Conservation (phyloP, 148 eudicot genomes). For the Nyssa sinensis region DNA sequence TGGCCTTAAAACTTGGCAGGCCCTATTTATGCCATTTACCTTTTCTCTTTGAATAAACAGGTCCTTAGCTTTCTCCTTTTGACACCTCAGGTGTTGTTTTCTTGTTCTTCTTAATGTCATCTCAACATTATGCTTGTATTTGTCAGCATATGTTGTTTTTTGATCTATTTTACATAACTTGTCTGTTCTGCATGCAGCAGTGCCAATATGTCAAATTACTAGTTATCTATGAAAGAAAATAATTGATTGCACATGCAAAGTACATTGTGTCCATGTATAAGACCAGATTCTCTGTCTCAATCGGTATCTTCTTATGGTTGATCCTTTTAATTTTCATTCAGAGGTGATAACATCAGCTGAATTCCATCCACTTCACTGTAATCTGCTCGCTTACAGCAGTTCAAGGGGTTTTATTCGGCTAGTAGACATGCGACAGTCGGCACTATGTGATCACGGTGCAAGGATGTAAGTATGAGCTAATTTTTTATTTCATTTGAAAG, state of each 20-base stretch:
- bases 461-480: slow-evolving; percentile 35
- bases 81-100: background rate
- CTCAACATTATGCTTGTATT: background rate
- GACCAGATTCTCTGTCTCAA: background rate
- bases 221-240: background rate
- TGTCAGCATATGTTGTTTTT: background rate
- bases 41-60: background rate
- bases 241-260: slow-evolving; percentile 11
- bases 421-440: slow-evolving; percentile 58
- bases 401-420: slow-evolving; percentile 58
- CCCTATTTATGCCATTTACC: background rate
- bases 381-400: slow-evolving; percentile 57
- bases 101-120: too few relatives aligned
- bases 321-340: slow-evolving; percentile 18
- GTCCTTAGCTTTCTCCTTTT: background rate
- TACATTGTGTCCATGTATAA: slow-evolving; percentile 14
- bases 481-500: background rate
- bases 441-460: slow-evolving; percentile 49
- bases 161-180: background rate
- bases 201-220: background rate
- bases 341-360: slow-evolving; percentile 68
- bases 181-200: background rate
- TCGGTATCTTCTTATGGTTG: background rate
- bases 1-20: background rate
- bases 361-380: slow-evolving; percentile 57